Evolutionary conservation across 768 basidiomycete genomes (phyloP), one percentile per base, ranked within the genome.

Genomic region (Podaxis sp.): DNA sequence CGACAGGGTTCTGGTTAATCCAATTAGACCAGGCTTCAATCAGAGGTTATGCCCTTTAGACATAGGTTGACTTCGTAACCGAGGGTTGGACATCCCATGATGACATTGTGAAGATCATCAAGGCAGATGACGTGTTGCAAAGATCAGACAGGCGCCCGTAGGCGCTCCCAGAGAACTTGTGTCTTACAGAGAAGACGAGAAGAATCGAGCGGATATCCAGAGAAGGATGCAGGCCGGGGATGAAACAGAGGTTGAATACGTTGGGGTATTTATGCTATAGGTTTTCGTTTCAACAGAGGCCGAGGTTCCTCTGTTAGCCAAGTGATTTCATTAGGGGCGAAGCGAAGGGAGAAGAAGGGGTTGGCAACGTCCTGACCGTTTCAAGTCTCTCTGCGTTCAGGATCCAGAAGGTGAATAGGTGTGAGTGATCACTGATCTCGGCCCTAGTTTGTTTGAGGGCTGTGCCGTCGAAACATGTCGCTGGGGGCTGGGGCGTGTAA

Each of bases 11-110:
- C 28, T 33, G 49, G n/a, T 33, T 61, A 30, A 62, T 37, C 41
- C 13, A 48, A 37, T 17, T 37, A 37, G 48, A 15, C 37, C 15
- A 13, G 20, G 20, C 30, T 50, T 33, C 48, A 22, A 58, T 58
- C 44, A 58, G 57, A 56, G 41, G 22, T 54, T 33, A 26, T 12
- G 33, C 48, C 58, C 50, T 50, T 59, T 50, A 7, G 13, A 24
- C 22, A 13, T 41, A 38, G 26, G 37, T 12, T 20, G 41, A 12
- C 44, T 37, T 48, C 20, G 51, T 54, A 49, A 59, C 58, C 58
- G 60, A 54, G 53, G 28, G 40, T 24, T 48, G 53, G 28, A 13
- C n/a, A 15, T 51, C 60, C 60, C 55, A 38, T 62, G 53, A 62
- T 62, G 53, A 62, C 37, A 62, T 54, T 15, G 20, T 12, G 26